Evolutionary conservation across 1,139 yeast species (phyloP).

Genomic region (Saccharomyces hybrid): DNA sequence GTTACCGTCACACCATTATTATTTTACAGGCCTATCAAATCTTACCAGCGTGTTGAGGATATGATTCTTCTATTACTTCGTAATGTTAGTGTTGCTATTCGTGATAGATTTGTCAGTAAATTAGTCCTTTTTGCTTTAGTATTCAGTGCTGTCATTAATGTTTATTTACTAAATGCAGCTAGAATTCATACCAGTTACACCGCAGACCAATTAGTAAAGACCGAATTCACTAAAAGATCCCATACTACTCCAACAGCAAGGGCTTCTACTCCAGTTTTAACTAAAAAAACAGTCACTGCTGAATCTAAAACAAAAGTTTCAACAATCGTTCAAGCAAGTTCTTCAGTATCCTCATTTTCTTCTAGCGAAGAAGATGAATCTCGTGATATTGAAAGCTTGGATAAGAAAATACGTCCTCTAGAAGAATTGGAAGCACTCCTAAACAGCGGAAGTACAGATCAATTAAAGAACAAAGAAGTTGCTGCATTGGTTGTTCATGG

Average conservation of each 20-base stretch:
- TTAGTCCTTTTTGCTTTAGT: conserved; percentile 66
- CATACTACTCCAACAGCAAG: background rate
- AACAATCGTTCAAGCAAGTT: background rate
- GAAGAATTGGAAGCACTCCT: conserved; percentile 58
- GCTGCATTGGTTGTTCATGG: conserved; percentile 66
- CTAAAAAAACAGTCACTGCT: background rate
- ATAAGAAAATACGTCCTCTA: conserved; percentile 41
- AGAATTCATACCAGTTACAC: conserved; percentile 43
- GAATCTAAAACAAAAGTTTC: background rate
- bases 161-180: conserved; percentile 73
- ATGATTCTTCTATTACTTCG: conserved; percentile 45
- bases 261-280: background rate
- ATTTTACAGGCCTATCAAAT: conserved; percentile 62
- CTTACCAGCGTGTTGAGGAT: conserved; percentile 62
- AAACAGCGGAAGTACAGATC: conserved; percentile 65
- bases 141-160: conserved; percentile 71
- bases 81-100: conserved; percentile 61
- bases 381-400: conserved; percentile 45
- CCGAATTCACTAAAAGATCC: background rate
- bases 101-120: conserved; percentile 77
- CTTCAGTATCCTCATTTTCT: conserved; percentile 14
- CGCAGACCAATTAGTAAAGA: conserved; percentile 20
- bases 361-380: conserved; percentile 28
- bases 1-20: conserved; percentile 63
- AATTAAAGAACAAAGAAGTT: conserved; percentile 66